Base-by-base conservation (phyloP, 2,329 filamentous ascomycete species). In the Alternaria sp. region DNA sequence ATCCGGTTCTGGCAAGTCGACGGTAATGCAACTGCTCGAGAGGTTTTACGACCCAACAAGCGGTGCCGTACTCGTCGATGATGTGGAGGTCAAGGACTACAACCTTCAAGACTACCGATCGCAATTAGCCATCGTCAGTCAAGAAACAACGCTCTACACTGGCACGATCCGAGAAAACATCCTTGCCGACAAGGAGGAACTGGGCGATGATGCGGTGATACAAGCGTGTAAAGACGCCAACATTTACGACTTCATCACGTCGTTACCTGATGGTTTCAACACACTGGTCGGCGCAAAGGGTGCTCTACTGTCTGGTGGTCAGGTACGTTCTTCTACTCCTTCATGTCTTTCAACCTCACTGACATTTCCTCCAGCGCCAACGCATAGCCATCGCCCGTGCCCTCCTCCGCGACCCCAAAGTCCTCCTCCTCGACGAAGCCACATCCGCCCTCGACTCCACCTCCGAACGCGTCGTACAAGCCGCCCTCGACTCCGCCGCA, bases 131-230 rank as follows among this genome's bases (percentile, higher is more conserved):
- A 90, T 99, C n/a, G 96, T 99, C 13, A 94, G 91, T 32, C 96
- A 98, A 77, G 96, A 98, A 78, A 95, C 96, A 0, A 97, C 95
- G 0, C 83, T 99, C 1, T 98, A 97, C 81, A 93, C 97, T 74
- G 96, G 95, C 46, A 95, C 91, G 0, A 94, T 99, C 73, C 87
- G 86, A 68, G 94, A 98, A 40, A 98, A 98, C 77, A 82, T 97
- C 8, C 86, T 98, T 0, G 79, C 77, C 5, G 83, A 91, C 8
- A 83, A 85, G 12, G 87, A 90, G 6, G 84, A 89, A 26, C 86
- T 96, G 1, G 81, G 88, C 0, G 93, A 97, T 62, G 88, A 90
- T 60, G 86, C 87, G 2, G 85, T 98, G 55, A 86, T 91, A 58
- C 87, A 89, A 73, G 94, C 92, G 1, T 97, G 93, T 83, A 90